Evolutionary conservation across 192 early-diverging fungal species (phyloP).

Genomic region (Paraglomus occultum): DNA sequence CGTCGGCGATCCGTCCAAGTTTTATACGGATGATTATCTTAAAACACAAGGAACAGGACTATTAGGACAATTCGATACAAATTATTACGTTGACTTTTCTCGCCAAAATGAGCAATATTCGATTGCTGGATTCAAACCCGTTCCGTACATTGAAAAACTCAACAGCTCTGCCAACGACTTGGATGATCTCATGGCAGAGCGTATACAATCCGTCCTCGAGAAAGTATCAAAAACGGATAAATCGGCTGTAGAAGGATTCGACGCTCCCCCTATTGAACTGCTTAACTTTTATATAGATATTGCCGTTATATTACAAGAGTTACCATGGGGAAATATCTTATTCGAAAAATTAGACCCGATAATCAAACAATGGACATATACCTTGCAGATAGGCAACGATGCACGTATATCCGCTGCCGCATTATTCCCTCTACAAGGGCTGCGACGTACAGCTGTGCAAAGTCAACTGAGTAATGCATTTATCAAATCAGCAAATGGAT

Average conservation of each 20-base stretch:
- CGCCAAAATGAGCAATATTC: neutral
- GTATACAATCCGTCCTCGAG: constrained; percentile 38
- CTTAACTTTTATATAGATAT: constrained; percentile 36
- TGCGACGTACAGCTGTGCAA: constrained; percentile 50
- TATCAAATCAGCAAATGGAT: constrained; percentile 27
- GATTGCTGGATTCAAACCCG: constrained; percentile 37
- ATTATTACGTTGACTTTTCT: constrained; percentile 42
- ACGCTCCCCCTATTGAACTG: constrained; percentile 27
- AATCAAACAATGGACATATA: constrained; percentile 47
- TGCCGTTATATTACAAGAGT: constrained; percentile 40
- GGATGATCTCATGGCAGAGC: constrained; percentile 44
- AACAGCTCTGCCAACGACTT: constrained; percentile 29
- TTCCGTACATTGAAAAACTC: constrained; percentile 45
- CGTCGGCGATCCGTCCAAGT: constrained; percentile 19
- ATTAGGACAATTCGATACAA: constrained; percentile 36
- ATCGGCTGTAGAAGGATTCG: constrained; percentile 34
- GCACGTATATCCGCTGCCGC: constrained; percentile 37
- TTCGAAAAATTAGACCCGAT: constrained; percentile 50
- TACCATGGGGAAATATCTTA: constrained; percentile 58
- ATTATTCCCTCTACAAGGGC: constrained; percentile 50
- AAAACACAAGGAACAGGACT: constrained; percentile 33
- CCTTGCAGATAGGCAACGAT: constrained; percentile 57
- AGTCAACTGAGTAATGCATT: constrained; percentile 37
- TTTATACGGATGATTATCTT: neutral
- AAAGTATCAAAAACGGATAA: constrained; percentile 47